Evolutionary conservation across 495 filamentous ascomycete genomes (phyloP).

Genomic region (Melanomma pulvis-pyrius): DNA sequence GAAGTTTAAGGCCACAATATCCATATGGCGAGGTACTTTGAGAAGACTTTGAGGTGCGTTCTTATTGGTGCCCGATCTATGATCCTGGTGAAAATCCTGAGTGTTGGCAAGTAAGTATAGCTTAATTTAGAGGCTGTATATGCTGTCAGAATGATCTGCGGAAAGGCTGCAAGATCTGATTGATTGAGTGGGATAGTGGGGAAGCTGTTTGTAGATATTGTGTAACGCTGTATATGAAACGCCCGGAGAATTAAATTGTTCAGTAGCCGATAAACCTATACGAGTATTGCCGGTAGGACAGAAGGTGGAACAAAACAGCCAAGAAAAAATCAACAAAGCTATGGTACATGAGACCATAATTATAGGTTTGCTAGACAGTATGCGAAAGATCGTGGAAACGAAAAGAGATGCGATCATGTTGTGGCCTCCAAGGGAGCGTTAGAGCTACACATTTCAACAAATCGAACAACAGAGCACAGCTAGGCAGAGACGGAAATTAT

Average conservation of each 20-base stretch:
- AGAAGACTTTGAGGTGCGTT: neutral
- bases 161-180: constrained; percentile 11
- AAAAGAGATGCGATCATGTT: no score
- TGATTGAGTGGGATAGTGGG: neutral
- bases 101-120: constrained; percentile 9
- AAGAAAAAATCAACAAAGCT: neutral
- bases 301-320: neutral
- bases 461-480: no score
- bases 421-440: no score
- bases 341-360: no score
- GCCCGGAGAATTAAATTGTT: constrained; percentile 5
- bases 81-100: constrained; percentile 9
- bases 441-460: no score
- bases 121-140: constrained; percentile 22
- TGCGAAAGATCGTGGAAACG: no score
- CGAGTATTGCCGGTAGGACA: constrained; percentile 17
- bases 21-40: constrained; percentile 12
- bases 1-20: neutral
- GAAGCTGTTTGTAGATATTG: constrained; percentile 3
- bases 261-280: neutral
- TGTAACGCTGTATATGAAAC: constrained; percentile 25
- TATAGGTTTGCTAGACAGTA: no score
- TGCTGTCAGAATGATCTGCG: constrained; percentile 10
- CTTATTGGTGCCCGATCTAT: neutral
- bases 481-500: no score